Evolutionary conservation across 2,329 filamentous ascomycete species (phyloP).

Genomic region (Nemania sp.): DNA sequence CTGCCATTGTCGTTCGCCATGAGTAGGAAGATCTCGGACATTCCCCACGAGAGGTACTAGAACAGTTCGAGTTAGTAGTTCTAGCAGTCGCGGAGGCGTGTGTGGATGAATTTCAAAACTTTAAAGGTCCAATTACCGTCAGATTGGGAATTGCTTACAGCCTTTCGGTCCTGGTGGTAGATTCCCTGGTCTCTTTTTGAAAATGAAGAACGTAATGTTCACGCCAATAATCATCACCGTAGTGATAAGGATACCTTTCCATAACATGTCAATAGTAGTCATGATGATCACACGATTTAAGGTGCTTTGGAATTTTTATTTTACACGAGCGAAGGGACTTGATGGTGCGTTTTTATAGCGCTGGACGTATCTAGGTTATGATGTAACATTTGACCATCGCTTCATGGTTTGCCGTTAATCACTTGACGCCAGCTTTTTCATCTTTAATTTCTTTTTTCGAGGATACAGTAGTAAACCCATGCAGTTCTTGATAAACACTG

Average conservation of each 20-base stretch:
- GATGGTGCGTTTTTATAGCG: too few species aligned
- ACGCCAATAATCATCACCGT: background rate
- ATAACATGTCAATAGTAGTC: background rate
- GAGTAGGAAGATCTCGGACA: conserved; percentile 59
- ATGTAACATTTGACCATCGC: too few species aligned
- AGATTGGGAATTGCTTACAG: conserved; percentile 15
- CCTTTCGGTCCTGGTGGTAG: conserved; percentile 64
- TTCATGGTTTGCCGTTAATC: too few species aligned
- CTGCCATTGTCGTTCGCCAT: conserved; percentile 51
- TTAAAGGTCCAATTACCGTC: too few species aligned
- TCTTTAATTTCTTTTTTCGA: too few species aligned
- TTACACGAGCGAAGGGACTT: too few species aligned
- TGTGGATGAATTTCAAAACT: background rate
- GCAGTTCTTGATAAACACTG: too few species aligned
- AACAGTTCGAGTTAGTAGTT: conserved; percentile 32
- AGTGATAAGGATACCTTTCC: background rate
- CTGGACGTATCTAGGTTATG: too few species aligned
- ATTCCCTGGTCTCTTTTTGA: background rate
- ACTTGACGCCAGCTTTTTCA: too few species aligned
- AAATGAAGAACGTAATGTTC: background rate
- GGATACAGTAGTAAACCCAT: too few species aligned
- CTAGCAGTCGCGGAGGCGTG: background rate
- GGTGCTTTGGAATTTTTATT: too few species aligned
- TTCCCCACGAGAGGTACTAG: conserved; percentile 61
- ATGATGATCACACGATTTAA: background rate